Base-by-base conservation (phyloP, 2,329 filamentous ascomycete genomes). In the Dichotomopilus funicola region DNA sequence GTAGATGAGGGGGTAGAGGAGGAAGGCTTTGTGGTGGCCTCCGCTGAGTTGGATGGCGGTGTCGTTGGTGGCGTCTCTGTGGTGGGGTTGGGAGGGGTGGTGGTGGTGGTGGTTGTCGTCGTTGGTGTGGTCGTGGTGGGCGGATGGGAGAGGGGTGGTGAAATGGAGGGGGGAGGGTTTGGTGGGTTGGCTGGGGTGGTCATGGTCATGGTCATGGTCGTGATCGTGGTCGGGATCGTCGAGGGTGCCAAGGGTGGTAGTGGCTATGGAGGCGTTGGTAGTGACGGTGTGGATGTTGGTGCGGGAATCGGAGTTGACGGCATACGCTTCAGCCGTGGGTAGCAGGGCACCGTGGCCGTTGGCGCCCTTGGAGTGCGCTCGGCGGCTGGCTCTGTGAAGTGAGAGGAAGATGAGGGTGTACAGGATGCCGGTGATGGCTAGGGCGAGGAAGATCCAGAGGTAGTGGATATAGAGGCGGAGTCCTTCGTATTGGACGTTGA, bases 1-100 rank as follows among this genome's bases (percentile, higher is more conserved):
- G 64, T 85, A 86, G 59, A 85, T 79, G 53, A 83, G 61, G 0
- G 83, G 83, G 60, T 86, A 86, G 6, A 82, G 70, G 37, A 84
- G 79, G 60, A 85, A 78, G 36, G 75, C 70, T 0, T 68, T 70
- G 54, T 71, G 68, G 52, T 67, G 61, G 49, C 62, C 45, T 11
- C 10, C 44, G 1, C 57, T 27, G 19, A 27, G 19, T 27, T 27
- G 19, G 19, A 27, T 27, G 19, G 41, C 13, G 41, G 41, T 9
- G 41, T n/a, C 4, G 41, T n/a, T 8, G 13, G 5, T n/a, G 7
- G 13, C 11, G 9, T 13, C 6, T 44, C 13, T 3, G 7, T 10
- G 40, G 37, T 4, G 9, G 11, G 4, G 11, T 13, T 33, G 45
- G 45, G 6, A 5, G 34, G 45, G 50, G 10, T n/a, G 13, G 53